Evolutionary conservation across 352 stramenopile species (phyloP), one percentile per base, ranked within the genome.

Genomic region (Pythium insidiosum): DNA sequence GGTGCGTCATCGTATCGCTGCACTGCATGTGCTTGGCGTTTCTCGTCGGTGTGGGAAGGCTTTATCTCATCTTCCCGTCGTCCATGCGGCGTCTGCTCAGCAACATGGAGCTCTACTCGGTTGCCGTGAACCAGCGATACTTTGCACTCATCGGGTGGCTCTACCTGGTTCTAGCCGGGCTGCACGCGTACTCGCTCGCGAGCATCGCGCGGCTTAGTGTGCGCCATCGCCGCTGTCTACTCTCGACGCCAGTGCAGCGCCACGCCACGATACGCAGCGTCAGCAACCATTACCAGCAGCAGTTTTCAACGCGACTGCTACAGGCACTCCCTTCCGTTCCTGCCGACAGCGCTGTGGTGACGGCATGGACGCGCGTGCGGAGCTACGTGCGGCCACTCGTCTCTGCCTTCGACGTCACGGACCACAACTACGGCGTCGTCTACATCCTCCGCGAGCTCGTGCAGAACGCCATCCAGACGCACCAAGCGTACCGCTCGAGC

Each of bases 401-500:
- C 15, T 19, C 7, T 5, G n/a, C 19, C 20, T 28, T 42, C 9
- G 36, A 5, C 36, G 15, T 42, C 6, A 28, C 18, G 6, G n/a
- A 24, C 36, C 36, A 7, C n/a, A 24, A 42, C 36, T 24, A 24
- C 36, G 36, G 21, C 5, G 36, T 28, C n/a, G 5, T 42, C 4
- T 28, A 42, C 9, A 28, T 43, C 24, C 9, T 34, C 11, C 50
- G 43, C 11, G 50, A 58, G 37, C 20, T 58, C 19, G n/a, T 58
- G 10, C 33, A 58, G 38, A 23, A 18, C 13, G 20, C 15, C 15
- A n/a, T 58, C 7, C 50, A 58, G 29, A 46, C 50, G 10, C 11
- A 29, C 16, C 50, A 58, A 18, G 50, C 50, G 21, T 48, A 58
- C 25, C 43, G 50, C 26, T 38, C 53, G 35, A 57, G 50, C 16